Evolutionary conservation across 2,329 filamentous ascomycete genomes (phyloP), one percentile per base, ranked within the genome.

Genomic region (Plectosphaerella cucumerina): DNA sequence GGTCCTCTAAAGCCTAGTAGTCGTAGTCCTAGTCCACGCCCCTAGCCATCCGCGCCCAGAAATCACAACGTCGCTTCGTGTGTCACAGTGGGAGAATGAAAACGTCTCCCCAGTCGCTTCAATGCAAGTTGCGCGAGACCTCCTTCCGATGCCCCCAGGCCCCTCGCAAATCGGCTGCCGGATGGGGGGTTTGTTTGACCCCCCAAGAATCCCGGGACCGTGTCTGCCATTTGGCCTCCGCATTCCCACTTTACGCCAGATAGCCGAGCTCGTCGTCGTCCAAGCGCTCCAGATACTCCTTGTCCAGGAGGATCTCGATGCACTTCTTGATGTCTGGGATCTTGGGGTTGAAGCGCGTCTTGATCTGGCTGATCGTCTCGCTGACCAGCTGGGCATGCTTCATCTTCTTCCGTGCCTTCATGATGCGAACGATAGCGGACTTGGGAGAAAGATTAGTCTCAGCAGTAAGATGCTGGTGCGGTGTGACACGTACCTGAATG

Each of bases 381-480:
- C 90, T 87, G 50, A 99, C 91, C 12, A 99, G 85, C 65, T 94
- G 88, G 55, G 87, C 85, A 73, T 99, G 93, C 82, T 97, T 97
- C 90, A 97, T 95, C 75, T 87, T 90, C 84, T 99, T 97, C 54
- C 94, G 87, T 4, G 93, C 95, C 77, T 99, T 99, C 94, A 99
- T 99, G 75, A 99, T 97, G 64, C 94, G 90, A 51, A 99, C 94
- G 69, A 99, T 97, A 21, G 93, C 92, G 56, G 94, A 97, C 93
- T 99, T 51, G 23, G 42, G 33, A n/a, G 21, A 52, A 57, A 51
- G 42, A 57, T 70, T 61, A 69, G 64, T 33, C 18, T 10, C 17
- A 35, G 21, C 14, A 1, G 14, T 11, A 37, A 42, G 17, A 50
- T 6, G 33, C 49, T 15, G 8, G 41, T 6, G 50, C 48, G 41